Base-by-base conservation (phyloP, 2,329 filamentous ascomycete genomes). In the Hymenoscyphus occultus region DNA sequence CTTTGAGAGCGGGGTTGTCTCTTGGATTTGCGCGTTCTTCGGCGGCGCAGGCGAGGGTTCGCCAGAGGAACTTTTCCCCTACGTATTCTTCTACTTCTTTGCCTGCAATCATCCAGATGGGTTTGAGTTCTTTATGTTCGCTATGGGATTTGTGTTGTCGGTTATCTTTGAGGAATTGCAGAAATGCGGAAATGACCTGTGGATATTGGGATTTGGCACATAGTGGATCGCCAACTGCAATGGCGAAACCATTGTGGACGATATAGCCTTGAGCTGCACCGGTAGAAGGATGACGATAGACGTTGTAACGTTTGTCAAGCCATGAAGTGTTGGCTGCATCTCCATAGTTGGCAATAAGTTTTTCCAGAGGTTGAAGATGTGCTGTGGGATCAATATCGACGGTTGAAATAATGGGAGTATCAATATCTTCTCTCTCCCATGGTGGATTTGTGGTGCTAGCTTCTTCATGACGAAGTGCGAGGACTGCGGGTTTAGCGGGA, bases 311-410 rank as follows among this genome's bases (percentile, higher is more conserved):
- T 6, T 93, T 90, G 76, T 97, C 93, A 7, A 95, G 85, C 92
- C 93, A 97, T 0, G 92, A 95, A 0, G 93, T 97, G 74, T 96
- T 96, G 59, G 92, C 93, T 1, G 93, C 92, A 77, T 97, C 93
- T 68, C 93, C 93, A 71, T 97, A 97, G 77, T 97, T 97, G 74
- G 92, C 92, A 76, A 97, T 93, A 54, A 97, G 87, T 75, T 96
- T 90, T 75, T 93, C 91, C 5, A 97, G 76, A 0, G 91, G 83
- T 61, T 93, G 93, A 62, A 90, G 80, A 60, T 88, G 61, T 19
- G 64, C 48, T 58, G 63, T 64, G 5, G 42, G 42, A n/a, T 67
- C 63, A 10, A 42, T 16, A 35, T 22, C 16, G n/a, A 22, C 39
- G 39, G 19, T 64, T 51, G 58, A 39, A 56, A 39, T 61, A 40